Conservation (phyloP, 768 basidiomycete species). For the Podaxis mareebaensis region DNA sequence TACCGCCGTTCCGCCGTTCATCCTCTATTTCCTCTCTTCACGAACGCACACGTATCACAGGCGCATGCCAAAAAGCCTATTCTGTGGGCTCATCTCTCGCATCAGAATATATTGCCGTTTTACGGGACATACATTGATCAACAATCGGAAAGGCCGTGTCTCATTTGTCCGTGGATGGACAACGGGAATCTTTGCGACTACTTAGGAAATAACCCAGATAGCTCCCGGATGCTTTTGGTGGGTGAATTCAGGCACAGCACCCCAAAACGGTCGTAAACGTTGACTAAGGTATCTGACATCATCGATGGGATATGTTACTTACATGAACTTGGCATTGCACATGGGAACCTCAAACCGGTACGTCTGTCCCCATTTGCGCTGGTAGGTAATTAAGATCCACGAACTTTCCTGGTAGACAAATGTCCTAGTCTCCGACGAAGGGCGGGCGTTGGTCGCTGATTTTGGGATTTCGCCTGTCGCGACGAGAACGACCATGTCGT, state of each 20-base stretch:
- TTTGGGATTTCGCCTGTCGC: slow-evolving; percentile 2
- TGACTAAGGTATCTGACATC: neutral
- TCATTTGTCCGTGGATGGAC: slow-evolving; percentile 24
- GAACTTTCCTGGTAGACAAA: neutral
- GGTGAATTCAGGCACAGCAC: no score
- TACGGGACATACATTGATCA: slow-evolving; percentile 28
- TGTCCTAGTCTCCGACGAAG: neutral
- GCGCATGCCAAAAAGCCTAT: slow-evolving; percentile 27
- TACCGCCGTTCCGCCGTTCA: neutral
- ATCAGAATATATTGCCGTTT: slow-evolving; percentile 36
- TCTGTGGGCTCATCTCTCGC: slow-evolving; percentile 33
- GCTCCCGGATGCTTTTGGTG: slow-evolving; percentile 9
- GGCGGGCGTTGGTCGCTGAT: neutral
- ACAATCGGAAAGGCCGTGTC: neutral
- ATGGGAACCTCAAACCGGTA: slow-evolving; percentile 5
- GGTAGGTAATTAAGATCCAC: neutral
- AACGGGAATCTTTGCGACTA: slow-evolving; percentile 23
- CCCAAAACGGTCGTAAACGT: no score
- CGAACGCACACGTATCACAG: neutral
- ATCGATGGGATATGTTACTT: neutral
- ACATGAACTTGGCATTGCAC: neutral
- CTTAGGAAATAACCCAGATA: slow-evolving; percentile 9
- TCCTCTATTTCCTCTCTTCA: no score
- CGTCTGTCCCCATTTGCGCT: neutral
- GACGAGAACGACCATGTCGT: neutral